Evolutionary conservation across 169 alveolate genomes (phyloP).

Genomic region (Plasmodium berghei): DNA sequence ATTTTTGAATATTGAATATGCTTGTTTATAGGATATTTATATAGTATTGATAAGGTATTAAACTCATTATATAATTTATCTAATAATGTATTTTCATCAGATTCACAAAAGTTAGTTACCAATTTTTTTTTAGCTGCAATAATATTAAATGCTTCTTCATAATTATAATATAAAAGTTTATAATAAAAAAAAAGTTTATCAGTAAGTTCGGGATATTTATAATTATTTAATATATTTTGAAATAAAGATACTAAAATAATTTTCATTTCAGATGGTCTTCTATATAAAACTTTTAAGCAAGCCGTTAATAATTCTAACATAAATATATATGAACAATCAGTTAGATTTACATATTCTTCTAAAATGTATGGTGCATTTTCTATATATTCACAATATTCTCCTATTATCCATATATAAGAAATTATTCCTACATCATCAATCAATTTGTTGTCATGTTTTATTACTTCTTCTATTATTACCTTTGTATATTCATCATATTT

Average conservation of each 20-base stretch:
- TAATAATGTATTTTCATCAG: conserved; percentile 63
- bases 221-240: conserved; percentile 81
- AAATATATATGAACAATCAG: conserved; percentile 81
- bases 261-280: conserved; percentile 97
- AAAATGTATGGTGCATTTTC: conserved; percentile 87
- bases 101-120: conserved; percentile 75
- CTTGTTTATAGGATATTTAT: conserved; percentile 67
- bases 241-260: conserved; percentile 87
- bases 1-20: conserved; percentile 56
- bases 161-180: conserved; percentile 65
- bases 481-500: conserved; percentile 87
- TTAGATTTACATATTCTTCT: conserved; percentile 84
- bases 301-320: conserved; percentile 90
- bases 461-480: conserved; percentile 80
- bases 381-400: conserved; percentile 84
- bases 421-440: conserved; percentile 70
- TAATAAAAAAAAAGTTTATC: conserved; percentile 73
- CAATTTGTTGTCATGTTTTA: conserved; percentile 76
- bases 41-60: conserved; percentile 69
- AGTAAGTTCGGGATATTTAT: conserved; percentile 69
- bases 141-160: conserved; percentile 76
- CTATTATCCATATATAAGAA: conserved; percentile 79
- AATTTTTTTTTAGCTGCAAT: conserved; percentile 73
- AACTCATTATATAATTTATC: conserved; percentile 70
- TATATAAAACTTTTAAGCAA: conserved; percentile 90